Evolutionary conservation across 176 grass and related monocot species (phyloP), one percentile per base, ranked within the genome.

Genomic region (Ampelocalamus luodianensis): DNA sequence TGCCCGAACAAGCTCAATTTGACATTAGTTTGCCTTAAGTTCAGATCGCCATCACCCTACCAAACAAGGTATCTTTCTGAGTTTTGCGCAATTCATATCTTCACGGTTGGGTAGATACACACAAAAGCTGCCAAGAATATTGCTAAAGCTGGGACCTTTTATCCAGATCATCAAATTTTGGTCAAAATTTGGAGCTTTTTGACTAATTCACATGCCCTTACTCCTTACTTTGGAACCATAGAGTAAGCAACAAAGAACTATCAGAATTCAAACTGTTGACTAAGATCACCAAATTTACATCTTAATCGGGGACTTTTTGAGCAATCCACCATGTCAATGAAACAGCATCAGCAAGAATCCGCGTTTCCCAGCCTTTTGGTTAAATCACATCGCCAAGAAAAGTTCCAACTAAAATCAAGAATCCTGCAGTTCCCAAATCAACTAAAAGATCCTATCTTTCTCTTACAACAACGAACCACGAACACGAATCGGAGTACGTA

Each of bases 71-170:
- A 32, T 20, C 0, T 71, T 62, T 71, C 50, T 10, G 14, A 58
- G 8, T 87, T 56, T 75, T 60, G 24, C 46, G 36, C 7, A 67
- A 74, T 23, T 34, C 63, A 24, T 32, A 53, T 67, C 59, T 50
- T 82, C 0, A 14, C 15, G 5, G 22, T 24, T 42, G 14, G 48
- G 5, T 50, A 10, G 13, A 50, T 15, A 63, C 4, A 42, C 27
- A n/a, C 0, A 17, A 80, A 72, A 34, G 32, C 23, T 48, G 69
- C 29, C 10, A 67, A 54, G 36, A 44, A 55, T 42, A 36, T 18
- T 66, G 4, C 14, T 66, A 40, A 66, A 79, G 36, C 14, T 46
- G 62, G 17, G 45, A 54, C 45, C 58, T 72, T 83, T 64, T 54
- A 23, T 17, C 9, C 23, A 23, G 36, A 39, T 71, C 9, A 80